Conservation (phyloP, 345 rosid genomes). For the Moricandia moricandioides region DNA sequence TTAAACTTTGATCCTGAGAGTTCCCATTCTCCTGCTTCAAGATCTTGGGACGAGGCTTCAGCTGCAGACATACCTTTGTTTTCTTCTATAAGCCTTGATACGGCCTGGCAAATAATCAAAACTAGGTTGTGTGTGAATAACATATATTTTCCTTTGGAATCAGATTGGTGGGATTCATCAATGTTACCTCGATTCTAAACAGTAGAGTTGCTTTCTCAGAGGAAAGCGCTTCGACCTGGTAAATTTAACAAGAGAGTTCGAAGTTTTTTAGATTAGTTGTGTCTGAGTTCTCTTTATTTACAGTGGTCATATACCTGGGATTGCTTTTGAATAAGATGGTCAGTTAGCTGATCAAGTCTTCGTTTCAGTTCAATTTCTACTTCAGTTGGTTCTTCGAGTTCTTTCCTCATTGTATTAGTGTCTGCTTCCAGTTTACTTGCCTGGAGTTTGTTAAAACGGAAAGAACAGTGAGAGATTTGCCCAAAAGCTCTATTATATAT, state of each 20-base stretch:
- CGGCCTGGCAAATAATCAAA: conserved; percentile 47
- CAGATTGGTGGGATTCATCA: conserved; percentile 11
- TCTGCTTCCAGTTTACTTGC: conserved; percentile 59
- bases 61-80: conserved; percentile 40
- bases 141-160: neutral
- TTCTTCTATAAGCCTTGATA: conserved; percentile 77
- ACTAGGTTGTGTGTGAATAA: neutral
- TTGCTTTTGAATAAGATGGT: conserved; percentile 97
- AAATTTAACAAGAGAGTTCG: conserved; percentile 10
- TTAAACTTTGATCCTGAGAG: conserved; percentile 49
- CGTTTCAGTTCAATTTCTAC: conserved; percentile 80
- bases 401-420: conserved; percentile 70
- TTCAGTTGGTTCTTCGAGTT: conserved; percentile 83
- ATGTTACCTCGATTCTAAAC: conserved; percentile 83
- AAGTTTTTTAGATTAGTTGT: neutral
- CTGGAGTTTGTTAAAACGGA: conserved; percentile 34
- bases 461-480: neutral
- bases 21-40: conserved; percentile 68
- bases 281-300: neutral
- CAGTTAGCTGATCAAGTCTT: conserved; percentile 88
- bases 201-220: conserved; percentile 83
- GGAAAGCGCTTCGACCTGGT: conserved; percentile 85
- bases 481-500: neutral
- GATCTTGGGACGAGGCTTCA: conserved; percentile 46
- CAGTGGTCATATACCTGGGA: conserved; percentile 61